A percentile compares a stretch with the other conserved stretches of the same genome.
These are phyloP conservation scores for Amylostereum areolatum DNA, from an alignment of 1,284 basidiomycete species.

Conservation along the genomic window DNA sequence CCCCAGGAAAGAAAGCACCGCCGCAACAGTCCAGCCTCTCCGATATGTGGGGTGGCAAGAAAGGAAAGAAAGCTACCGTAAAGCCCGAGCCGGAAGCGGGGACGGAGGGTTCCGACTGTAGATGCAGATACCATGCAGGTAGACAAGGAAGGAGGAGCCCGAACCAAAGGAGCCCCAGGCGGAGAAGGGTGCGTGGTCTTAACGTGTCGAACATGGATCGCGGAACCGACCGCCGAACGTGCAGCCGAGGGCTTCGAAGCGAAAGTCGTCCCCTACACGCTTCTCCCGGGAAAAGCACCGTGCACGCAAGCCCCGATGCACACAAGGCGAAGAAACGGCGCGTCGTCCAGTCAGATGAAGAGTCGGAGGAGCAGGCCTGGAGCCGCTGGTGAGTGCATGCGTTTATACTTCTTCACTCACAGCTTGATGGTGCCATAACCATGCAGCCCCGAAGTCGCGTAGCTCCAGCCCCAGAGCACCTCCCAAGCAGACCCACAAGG, in stretches of 20 bases:
- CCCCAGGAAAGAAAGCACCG: constrained; percentile 54
- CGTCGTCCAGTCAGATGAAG: constrained; percentile 12
- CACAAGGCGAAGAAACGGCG: constrained; percentile 7
- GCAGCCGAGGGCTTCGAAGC: too few relatives aligned
- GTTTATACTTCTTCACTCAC: too few relatives aligned
- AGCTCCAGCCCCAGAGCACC: too few relatives aligned
- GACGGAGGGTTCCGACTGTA: constrained; percentile 1
- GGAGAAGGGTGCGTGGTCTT: constrained; percentile 11
- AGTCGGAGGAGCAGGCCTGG: constrained; percentile 16
- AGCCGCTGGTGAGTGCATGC: too few relatives aligned
- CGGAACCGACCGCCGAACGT: too few relatives aligned
- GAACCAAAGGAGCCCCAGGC: constrained; percentile 12
- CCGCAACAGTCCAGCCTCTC: constrained; percentile 66
- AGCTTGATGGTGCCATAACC: too few relatives aligned
- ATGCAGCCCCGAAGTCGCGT: too few relatives aligned
- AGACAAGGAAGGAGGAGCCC: not conserved
- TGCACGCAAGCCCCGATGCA: constrained; percentile 2
- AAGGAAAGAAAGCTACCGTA: constrained; percentile 19
- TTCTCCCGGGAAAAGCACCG: constrained; percentile 1
- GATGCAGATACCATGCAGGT: not conserved
- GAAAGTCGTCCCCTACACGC: constrained; percentile 1
- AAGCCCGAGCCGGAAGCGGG: constrained; percentile 2
- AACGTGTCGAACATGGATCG: not conserved
- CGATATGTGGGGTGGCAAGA: constrained; percentile 65
- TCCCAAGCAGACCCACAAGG: too few relatives aligned